A percentile compares a stretch with the other conserved stretches of the same genome.
Conservation (phyloP, 2,329 filamentous ascomycete genomes). For the Pseudohalonectria lignicola region DNA sequence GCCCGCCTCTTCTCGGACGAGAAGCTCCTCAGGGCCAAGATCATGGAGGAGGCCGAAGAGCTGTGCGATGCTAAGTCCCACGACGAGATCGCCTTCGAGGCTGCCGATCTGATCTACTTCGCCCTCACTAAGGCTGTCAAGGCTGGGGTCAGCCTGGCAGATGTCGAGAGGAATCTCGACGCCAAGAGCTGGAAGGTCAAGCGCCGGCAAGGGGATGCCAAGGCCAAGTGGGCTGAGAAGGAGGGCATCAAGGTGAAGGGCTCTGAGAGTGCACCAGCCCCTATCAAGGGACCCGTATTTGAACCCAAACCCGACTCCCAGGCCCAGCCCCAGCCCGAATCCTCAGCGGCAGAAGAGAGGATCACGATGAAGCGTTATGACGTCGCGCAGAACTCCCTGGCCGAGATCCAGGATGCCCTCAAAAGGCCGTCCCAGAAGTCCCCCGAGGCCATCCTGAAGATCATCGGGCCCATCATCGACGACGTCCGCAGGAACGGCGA, state of each 20-base stretch:
- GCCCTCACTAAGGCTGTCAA: conserved; percentile 81
- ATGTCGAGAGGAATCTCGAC: conserved; percentile 87
- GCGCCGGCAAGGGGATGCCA: conserved; percentile 84
- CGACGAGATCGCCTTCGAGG: conserved; percentile 83
- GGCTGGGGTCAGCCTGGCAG: conserved; percentile 73
- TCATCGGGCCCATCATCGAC: conserved; percentile 85
- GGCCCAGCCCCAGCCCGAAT: conserved; percentile 20
- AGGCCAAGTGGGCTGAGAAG: conserved; percentile 83
- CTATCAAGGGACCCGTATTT: too few relatives aligned
- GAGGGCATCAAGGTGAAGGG: conserved; percentile 48
- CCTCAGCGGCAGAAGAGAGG: conserved; percentile 24
- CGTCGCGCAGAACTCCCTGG: conserved; percentile 49
- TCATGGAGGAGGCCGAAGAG: conserved; percentile 95
- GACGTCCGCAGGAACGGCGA: conserved; percentile 78
- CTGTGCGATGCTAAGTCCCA: conserved; percentile 75
- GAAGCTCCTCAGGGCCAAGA: conserved; percentile 84
- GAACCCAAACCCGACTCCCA: conserved; percentile 14
- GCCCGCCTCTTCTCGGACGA: conserved; percentile 85
- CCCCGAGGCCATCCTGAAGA: conserved; percentile 84
- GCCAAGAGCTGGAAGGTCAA: conserved; percentile 94
- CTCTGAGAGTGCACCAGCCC: conserved; percentile 19
- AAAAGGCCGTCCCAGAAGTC: conserved; percentile 89
- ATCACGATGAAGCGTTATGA: conserved; percentile 80
- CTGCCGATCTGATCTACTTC: conserved; percentile 93
- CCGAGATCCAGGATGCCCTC: conserved; percentile 62